A percentile compares a stretch with the other conserved stretches of the same genome.
phyloP scores from a whole-genome alignment of 1,284 basidiomycete genomes.

The Cryptococcus sp. region DNA sequence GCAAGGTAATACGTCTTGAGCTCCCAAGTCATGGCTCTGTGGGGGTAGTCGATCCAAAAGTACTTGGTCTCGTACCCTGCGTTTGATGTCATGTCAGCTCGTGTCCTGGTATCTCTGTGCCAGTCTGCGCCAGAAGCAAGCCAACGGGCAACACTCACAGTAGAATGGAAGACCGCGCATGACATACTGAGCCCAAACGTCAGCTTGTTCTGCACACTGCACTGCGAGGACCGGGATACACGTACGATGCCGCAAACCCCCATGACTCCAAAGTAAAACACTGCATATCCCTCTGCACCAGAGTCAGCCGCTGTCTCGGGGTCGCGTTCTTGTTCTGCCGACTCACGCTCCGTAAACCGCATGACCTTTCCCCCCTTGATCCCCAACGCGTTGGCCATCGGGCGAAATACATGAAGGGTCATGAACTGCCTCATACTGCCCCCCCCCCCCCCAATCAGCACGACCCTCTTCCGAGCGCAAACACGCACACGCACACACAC shows the following conservation, averaged over 20 bases:
- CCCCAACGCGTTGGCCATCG: slow-evolving; percentile 67
- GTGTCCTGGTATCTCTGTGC: neutral
- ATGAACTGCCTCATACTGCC: slow-evolving; percentile 68
- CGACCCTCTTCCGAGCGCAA: neutral
- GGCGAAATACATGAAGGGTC: slow-evolving; percentile 65
- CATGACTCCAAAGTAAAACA: slow-evolving; percentile 73
- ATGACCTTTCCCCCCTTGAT: slow-evolving; percentile 67
- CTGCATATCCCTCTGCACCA: slow-evolving; percentile 65
- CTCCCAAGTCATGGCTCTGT: slow-evolving; percentile 79
- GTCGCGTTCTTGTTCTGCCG: too few relatives aligned
- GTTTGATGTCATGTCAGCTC: neutral
- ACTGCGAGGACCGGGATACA: neutral
- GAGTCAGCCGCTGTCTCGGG: neutral
- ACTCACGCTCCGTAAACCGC: slow-evolving; percentile 73
- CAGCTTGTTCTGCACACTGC: neutral
- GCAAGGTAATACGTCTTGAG: slow-evolving; percentile 90
- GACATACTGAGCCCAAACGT: slow-evolving; percentile 59
- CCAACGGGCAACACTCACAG: slow-evolving; percentile 53
- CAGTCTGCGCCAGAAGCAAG: too few relatives aligned
- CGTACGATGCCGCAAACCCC: slow-evolving; percentile 63
- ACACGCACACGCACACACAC: neutral
- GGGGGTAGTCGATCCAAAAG: slow-evolving; percentile 83
- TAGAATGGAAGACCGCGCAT: slow-evolving; percentile 83
- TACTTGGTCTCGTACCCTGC: slow-evolving; percentile 67
- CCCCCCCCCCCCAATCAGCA: neutral